Percentiles rank a stretch among this genome's conserved stretches.
Conservation (phyloP, 1,284 basidiomycete genomes). For the Coriolopsis trogii region DNA sequence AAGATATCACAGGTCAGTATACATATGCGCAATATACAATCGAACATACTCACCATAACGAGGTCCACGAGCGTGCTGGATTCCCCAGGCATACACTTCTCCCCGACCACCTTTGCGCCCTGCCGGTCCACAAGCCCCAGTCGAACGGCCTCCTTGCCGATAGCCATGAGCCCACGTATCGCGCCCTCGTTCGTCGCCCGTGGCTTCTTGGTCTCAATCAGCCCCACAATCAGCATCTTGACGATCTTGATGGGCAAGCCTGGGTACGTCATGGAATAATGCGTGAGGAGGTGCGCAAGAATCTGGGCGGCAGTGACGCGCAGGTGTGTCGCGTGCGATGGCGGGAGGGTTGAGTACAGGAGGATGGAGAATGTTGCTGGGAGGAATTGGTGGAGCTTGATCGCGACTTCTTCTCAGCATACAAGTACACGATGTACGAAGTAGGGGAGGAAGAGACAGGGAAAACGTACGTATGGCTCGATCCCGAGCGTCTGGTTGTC, state of each 20-base stretch:
- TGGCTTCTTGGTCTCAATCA: constrained; percentile 72
- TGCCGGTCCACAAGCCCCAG: constrained; percentile 80
- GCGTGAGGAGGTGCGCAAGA: constrained; percentile 77
- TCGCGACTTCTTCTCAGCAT: background rate
- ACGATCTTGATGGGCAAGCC: constrained; percentile 87
- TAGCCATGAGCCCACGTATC: constrained; percentile 79
- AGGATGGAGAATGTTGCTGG: constrained; percentile 92
- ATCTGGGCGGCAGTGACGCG: constrained; percentile 82
- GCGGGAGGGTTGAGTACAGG: constrained; percentile 81
- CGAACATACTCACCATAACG: constrained; percentile 52
- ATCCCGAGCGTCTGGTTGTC: constrained; percentile 91
- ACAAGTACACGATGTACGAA: background rate
- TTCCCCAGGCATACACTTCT: constrained; percentile 53
- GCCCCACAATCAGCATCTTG: constrained; percentile 88
- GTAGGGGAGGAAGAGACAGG: constrained; percentile 2
- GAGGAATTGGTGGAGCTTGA: constrained; percentile 91
- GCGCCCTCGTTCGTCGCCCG: constrained; percentile 85
- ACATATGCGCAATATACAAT: background rate
- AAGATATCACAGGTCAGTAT: background rate
- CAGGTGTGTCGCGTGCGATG: constrained; percentile 59
- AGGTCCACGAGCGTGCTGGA: constrained; percentile 52
- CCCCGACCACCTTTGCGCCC: constrained; percentile 71
- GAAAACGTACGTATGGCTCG: constrained; percentile 88
- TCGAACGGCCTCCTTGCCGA: constrained; percentile 82
- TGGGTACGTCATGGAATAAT: constrained; percentile 83